phyloP scores from a whole-genome alignment of 2,329 filamentous ascomycete species.

The Huntiella bhutanensis region DNA sequence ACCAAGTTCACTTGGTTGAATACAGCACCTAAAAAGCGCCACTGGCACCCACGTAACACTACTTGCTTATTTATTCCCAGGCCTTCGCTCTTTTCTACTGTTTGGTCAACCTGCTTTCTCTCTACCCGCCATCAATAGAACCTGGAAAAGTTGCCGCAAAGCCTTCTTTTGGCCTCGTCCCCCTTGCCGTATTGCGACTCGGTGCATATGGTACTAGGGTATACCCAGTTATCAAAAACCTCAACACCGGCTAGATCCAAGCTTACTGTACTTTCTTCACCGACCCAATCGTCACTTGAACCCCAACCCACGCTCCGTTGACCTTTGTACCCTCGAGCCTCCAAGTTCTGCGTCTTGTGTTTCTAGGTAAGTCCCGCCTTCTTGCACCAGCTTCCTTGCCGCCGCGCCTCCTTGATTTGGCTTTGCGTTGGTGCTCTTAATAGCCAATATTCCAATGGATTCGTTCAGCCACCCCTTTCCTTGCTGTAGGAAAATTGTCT shows the following conservation, averaged over 20 bases:
- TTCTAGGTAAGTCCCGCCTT: no score
- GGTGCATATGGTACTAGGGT: slow-evolving; percentile 9
- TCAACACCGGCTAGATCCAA: slow-evolving; percentile 5
- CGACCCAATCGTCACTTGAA: slow-evolving; percentile 2
- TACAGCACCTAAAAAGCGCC: neutral
- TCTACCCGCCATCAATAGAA: neutral
- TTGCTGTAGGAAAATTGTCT: no score
- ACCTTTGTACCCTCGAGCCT: no score
- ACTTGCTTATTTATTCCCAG: neutral
- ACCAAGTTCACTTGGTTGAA: neutral
- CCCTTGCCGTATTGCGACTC: slow-evolving; percentile 9
- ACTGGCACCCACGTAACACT: neutral
- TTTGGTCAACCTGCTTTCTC: slow-evolving; percentile 5
- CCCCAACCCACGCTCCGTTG: no score
- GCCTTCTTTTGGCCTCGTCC: slow-evolving; percentile 9
- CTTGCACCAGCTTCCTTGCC: no score
- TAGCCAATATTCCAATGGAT: no score
- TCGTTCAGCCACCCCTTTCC: no score
- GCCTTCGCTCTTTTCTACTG: slow-evolving; percentile 2
- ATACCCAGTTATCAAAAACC: slow-evolving; percentile 8
- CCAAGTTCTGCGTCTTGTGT: no score
- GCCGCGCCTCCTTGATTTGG: no score
- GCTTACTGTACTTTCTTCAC: slow-evolving; percentile 5
- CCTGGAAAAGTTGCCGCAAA: slow-evolving; percentile 7
- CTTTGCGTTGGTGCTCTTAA: no score